phyloP scores from a whole-genome alignment of 2,329 filamentous ascomycete genomes.

The Ampelomyces quisqualis region DNA sequence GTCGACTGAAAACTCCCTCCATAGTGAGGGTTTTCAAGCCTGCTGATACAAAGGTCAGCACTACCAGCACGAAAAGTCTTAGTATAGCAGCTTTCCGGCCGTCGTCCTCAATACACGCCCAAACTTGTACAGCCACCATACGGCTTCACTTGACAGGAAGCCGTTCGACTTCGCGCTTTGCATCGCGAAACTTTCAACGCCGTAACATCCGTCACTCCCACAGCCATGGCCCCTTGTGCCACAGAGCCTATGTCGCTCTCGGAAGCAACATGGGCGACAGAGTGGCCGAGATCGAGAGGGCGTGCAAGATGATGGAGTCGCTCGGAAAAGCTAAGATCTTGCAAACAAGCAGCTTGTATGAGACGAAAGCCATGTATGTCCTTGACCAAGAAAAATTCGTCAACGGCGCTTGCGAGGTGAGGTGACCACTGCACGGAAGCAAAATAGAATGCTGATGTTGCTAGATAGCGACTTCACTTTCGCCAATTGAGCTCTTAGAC shows the following conservation, averaged over 20 bases:
- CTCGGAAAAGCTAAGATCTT: slow-evolving; percentile 68
- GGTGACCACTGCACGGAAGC: slow-evolving; percentile 32
- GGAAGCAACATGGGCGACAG: slow-evolving; percentile 92
- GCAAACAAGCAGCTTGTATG: slow-evolving; percentile 85
- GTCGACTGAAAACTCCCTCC: background rate
- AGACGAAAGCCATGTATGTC: slow-evolving; percentile 97
- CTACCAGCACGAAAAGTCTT: background rate
- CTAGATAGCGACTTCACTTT: slow-evolving; percentile 77
- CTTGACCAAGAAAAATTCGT: slow-evolving; percentile 83
- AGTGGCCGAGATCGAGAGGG: slow-evolving; percentile 78
- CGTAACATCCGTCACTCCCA: slow-evolving; percentile 12
- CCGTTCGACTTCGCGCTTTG: background rate
- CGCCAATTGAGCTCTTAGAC: slow-evolving; percentile 74
- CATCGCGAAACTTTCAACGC: background rate
- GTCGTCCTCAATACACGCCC: too few species aligned
- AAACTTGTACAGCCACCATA: background rate
- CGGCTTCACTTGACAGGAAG: background rate
- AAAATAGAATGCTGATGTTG: slow-evolving; percentile 5
- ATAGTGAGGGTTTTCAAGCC: background rate
- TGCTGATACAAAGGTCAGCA: background rate
- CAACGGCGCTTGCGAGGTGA: slow-evolving; percentile 89
- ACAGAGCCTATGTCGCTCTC: slow-evolving; percentile 75
- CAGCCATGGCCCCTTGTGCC: slow-evolving; percentile 20
- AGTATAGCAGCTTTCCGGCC: too few species aligned
- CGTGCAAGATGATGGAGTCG: slow-evolving; percentile 73